Evolutionary conservation across 495 filamentous ascomycete species (phyloP).

Genomic region (Trichocladium antarcticum): DNA sequence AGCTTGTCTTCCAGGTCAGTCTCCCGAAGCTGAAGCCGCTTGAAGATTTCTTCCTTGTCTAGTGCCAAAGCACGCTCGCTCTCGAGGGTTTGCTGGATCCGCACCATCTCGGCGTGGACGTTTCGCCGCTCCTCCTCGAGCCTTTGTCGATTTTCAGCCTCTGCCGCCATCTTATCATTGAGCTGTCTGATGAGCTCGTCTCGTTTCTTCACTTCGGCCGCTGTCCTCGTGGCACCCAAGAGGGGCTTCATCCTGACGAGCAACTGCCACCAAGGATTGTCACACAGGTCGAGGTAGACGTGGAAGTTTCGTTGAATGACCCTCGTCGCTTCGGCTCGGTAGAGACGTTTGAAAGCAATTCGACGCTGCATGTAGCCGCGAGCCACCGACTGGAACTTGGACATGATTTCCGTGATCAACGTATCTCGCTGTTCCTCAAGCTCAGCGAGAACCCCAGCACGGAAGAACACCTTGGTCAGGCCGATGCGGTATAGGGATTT

Average conservation of each 20-base stretch:
- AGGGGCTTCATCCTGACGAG: conserved; percentile 94
- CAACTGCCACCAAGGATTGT: conserved; percentile 93
- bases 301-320: conserved; percentile 93
- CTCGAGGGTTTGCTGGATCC: conserved; percentile 84
- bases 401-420: conserved; percentile 84
- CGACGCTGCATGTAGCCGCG: conserved; percentile 81
- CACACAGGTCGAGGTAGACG: conserved; percentile 74
- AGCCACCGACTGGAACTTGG: conserved; percentile 83
- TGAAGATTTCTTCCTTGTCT: conserved; percentile 98
- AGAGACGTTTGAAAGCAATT: conserved; percentile 81
- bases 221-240: conserved; percentile 78
- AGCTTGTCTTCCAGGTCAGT: conserved; percentile 85
- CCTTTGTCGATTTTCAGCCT: conserved; percentile 60
- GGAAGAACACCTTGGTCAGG: conserved; percentile 95
- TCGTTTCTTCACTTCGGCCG: conserved; percentile 81
- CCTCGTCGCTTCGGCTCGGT: conserved; percentile 84
- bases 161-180: conserved; percentile 69
- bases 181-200: conserved; percentile 87
- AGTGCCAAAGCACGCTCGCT: conserved; percentile 88
- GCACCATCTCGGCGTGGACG: conserved; percentile 73
- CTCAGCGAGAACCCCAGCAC: conserved; percentile 90
- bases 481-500: conserved; percentile 81
- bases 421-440: conserved; percentile 90
- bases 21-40: conserved; percentile 79
- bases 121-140: conserved; percentile 88